Evolutionary conservation across 192 early-diverging fungal genomes (phyloP).

Genomic region (Geranomyces michiganensis): DNA sequence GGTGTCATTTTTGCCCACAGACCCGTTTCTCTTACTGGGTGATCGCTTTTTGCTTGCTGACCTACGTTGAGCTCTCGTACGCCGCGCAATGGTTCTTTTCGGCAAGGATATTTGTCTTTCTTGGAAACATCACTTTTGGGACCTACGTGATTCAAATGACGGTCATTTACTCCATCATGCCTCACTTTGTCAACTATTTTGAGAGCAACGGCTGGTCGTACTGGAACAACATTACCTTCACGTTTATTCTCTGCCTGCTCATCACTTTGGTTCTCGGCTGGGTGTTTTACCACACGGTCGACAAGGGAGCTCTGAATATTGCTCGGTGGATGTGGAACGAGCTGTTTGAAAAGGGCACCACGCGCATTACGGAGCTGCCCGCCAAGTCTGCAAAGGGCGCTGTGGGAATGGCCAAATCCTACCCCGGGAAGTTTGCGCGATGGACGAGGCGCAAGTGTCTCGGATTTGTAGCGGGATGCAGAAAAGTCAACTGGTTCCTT

Average conservation of each 20-base stretch:
- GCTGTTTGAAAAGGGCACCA: constrained; percentile 13
- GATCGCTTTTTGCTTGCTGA: not conserved
- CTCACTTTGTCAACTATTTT: not conserved
- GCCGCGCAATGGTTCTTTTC: constrained; percentile 12
- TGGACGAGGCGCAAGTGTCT: not conserved
- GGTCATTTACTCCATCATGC: constrained; percentile 18
- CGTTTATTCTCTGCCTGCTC: not conserved
- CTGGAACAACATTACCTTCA: constrained; percentile 16
- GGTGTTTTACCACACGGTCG: constrained; percentile 16
- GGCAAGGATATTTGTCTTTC: constrained; percentile 8
- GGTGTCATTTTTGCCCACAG: not conserved
- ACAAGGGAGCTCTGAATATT: not conserved
- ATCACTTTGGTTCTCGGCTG: not conserved
- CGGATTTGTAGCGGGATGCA: not conserved
- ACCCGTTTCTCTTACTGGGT: constrained; percentile 5
- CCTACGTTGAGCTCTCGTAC: not conserved
- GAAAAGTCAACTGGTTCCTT: constrained; percentile 10
- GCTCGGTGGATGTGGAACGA: constrained; percentile 19
- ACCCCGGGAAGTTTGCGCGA: not conserved
- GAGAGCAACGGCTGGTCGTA: not conserved
- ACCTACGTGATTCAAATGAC: constrained; percentile 16
- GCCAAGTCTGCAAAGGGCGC: not conserved
- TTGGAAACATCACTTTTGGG: constrained; percentile 9
- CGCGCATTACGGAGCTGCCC: constrained; percentile 1
- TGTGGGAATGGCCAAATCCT: not conserved